Percentiles rank a stretch among this genome's conserved stretches.
phyloP scores from a whole-genome alignment of 2,329 filamentous ascomycete species.

The Ampelomyces quisqualis region DNA sequence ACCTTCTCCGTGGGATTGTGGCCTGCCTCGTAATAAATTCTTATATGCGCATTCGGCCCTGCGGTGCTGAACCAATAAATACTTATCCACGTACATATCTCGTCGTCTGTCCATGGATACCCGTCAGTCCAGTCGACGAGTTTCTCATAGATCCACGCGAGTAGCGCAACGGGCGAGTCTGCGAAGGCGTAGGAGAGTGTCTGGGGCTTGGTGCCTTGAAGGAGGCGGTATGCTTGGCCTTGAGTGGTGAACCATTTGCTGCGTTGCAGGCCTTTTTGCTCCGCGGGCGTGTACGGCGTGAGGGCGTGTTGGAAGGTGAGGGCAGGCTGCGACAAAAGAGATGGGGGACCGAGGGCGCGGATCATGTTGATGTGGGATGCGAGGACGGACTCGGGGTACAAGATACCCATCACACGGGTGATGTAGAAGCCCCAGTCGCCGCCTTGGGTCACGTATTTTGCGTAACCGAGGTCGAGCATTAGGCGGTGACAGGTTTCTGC shows the following conservation, averaged over 20 bases:
- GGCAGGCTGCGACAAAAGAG: constrained; percentile 54
- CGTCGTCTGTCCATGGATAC: constrained; percentile 74
- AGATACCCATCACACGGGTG: constrained; percentile 60
- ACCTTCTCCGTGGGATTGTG: constrained; percentile 44
- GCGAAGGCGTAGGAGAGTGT: constrained; percentile 69
- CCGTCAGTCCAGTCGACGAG: constrained; percentile 72
- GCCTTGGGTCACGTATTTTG: constrained; percentile 58
- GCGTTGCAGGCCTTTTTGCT: constrained; percentile 56
- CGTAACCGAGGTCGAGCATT: constrained; percentile 68
- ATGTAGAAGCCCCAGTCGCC: constrained; percentile 72
- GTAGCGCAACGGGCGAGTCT: constrained; percentile 68
- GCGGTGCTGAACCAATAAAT: constrained; percentile 72
- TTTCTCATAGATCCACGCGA: constrained; percentile 83
- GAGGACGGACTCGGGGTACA: constrained; percentile 59
- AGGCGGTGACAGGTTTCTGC: constrained; percentile 66
- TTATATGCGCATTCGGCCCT: constrained; percentile 65
- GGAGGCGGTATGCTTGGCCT: constrained; percentile 59
- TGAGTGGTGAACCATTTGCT: constrained; percentile 59
- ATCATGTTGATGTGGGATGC: constrained; percentile 65
- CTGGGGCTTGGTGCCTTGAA: constrained; percentile 69
- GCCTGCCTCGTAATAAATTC: constrained; percentile 71
- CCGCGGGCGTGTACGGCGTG: constrained; percentile 55
- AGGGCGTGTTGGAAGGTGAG: constrained; percentile 59
- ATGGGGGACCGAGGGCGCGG: constrained; percentile 44
- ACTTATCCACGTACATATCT: constrained; percentile 72